phyloP scores from a whole-genome alignment of 139 green algal genomes.

The Diplosphaera chodatii region DNA sequence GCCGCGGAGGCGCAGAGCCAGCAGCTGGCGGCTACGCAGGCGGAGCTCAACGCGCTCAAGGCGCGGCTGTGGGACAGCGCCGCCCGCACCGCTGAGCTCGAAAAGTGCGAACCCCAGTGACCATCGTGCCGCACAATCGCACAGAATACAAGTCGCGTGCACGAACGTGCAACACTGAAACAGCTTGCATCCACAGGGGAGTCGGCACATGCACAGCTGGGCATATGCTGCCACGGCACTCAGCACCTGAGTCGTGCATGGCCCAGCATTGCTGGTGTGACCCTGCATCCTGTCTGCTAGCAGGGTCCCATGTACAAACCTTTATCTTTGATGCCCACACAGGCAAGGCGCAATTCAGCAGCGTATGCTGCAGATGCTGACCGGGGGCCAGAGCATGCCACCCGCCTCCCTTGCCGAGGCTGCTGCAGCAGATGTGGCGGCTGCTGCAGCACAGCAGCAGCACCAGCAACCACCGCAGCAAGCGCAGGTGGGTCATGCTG shows the following conservation, averaged over 20 bases:
- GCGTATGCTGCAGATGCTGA: background rate
- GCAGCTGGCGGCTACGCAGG: background rate
- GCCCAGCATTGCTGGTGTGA: too few relatives aligned
- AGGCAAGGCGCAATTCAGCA: background rate
- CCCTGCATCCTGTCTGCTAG: too few relatives aligned
- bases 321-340: background rate
- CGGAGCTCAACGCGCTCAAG: background rate
- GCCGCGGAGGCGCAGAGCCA: background rate
- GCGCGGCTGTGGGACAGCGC: background rate
- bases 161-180: too few relatives aligned
- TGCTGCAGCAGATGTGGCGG: background rate
- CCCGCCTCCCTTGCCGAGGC: background rate
- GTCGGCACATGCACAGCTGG: too few relatives aligned
- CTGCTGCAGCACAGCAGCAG: background rate
- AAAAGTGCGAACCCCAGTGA: background rate
- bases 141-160: too few relatives aligned
- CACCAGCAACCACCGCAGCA: background rate
- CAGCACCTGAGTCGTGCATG: too few relatives aligned
- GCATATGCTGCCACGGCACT: too few relatives aligned
- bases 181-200: too few relatives aligned
- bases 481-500: too few relatives aligned
- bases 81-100: background rate
- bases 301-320: too few relatives aligned
- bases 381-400: too few relatives aligned
- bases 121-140: too few relatives aligned